phyloP scores from a whole-genome alignment of 352 stramenopile genomes.

The Halophytophthora polymorphica region DNA sequence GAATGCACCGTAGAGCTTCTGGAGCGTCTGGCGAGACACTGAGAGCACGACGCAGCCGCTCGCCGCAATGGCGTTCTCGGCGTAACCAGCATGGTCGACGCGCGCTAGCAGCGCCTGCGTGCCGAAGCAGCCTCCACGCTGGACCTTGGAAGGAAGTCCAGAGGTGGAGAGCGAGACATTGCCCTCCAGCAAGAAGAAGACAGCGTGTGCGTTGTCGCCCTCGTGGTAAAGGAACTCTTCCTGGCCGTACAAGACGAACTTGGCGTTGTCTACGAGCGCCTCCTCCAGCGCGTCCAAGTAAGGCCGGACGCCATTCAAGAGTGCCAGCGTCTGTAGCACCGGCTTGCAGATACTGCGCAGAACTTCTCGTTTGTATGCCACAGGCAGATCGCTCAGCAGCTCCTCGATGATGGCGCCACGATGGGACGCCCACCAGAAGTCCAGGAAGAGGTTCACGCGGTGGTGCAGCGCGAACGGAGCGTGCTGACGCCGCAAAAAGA shows the following conservation, averaged over 20 bases:
- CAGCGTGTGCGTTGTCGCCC: conserved; percentile 36
- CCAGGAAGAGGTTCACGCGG: conserved; percentile 51
- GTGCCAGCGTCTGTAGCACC: conserved; percentile 34
- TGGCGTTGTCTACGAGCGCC: conserved; percentile 28
- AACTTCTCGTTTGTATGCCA: conserved; percentile 36
- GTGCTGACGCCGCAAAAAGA: conserved; percentile 46
- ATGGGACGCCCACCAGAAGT: conserved; percentile 65
- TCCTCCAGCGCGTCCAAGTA: conserved; percentile 25
- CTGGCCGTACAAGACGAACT: conserved; percentile 47
- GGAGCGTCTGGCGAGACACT: conserved; percentile 33
- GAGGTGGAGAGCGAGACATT: conserved; percentile 19
- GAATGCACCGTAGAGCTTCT: conserved; percentile 38
- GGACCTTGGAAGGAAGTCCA: conserved; percentile 16
- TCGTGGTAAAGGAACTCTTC: conserved; percentile 43
- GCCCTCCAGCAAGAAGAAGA: conserved; percentile 53
- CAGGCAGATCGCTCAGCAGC: conserved; percentile 37
- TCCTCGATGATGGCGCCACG: conserved; percentile 35
- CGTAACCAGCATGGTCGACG: conserved; percentile 27
- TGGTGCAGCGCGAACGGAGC: conserved; percentile 41
- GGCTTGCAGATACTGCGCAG: conserved; percentile 40
- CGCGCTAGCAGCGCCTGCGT: conserved; percentile 23
- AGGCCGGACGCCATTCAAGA: conserved; percentile 28
- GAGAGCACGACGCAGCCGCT: conserved; percentile 50
- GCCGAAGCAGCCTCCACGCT: conserved; percentile 42
- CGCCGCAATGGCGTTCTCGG: conserved; percentile 32